Evolutionary conservation across 2,329 filamentous ascomycete species (phyloP).

Genomic region (Chaetoscypha palmicola): DNA sequence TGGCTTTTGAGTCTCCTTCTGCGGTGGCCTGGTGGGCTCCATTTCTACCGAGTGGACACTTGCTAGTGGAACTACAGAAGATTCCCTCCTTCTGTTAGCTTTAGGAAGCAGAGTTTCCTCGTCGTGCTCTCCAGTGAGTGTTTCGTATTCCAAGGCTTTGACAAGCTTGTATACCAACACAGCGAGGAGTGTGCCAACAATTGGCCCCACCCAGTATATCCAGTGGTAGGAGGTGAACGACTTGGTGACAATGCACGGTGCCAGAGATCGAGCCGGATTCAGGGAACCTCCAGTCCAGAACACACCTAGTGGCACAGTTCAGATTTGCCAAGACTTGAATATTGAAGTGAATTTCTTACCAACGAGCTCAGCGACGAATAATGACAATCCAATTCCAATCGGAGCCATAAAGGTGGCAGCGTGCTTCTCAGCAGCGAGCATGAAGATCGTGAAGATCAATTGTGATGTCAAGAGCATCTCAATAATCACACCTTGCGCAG

Average conservation of each 20-base stretch:
- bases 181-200: slow-evolving; percentile 43
- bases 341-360: slow-evolving; percentile 18
- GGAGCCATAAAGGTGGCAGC: slow-evolving; percentile 42
- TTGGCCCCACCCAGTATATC: slow-evolving; percentile 47
- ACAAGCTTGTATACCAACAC: slow-evolving; percentile 44
- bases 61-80: slow-evolving; percentile 13
- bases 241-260: slow-evolving; percentile 38
- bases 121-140: slow-evolving; percentile 36
- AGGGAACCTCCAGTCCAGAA: slow-evolving; percentile 43
- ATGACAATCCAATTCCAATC: slow-evolving; percentile 40
- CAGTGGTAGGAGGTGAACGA: slow-evolving; percentile 39
- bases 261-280: slow-evolving; percentile 42
- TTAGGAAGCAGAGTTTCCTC: slow-evolving; percentile 4
- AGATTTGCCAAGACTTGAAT: background rate
- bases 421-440: slow-evolving; percentile 46
- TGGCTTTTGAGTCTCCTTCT: background rate
- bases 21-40: background rate
- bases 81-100: slow-evolving; percentile 4
- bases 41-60: slow-evolving; percentile 7
- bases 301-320: slow-evolving; percentile 32
- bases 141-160: slow-evolving; percentile 45
- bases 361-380: slow-evolving; percentile 40
- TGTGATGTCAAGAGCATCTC: slow-evolving; percentile 43
- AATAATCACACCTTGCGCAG: slow-evolving; percentile 42
- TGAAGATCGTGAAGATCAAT: slow-evolving; percentile 43